Evolutionary conservation across 2,329 filamentous ascomycete species (phyloP).

Genomic region (Fusarium heterosporum): DNA sequence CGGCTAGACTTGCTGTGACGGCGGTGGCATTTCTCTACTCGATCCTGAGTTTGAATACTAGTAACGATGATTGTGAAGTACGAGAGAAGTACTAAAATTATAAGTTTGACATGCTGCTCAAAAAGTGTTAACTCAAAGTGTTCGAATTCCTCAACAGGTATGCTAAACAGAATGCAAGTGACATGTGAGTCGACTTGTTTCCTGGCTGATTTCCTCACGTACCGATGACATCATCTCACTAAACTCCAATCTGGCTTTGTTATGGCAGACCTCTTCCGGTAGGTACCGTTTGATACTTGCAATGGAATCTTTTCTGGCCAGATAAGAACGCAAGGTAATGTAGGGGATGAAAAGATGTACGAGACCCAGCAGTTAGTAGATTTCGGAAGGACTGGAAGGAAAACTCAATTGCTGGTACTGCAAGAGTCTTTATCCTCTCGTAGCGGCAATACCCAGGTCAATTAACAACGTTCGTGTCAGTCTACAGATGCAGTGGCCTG

Average conservation of each 20-base stretch:
- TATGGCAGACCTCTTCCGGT: not conserved
- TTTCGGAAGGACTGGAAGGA: too few relatives aligned
- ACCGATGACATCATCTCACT: accelerated
- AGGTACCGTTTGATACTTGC: too few relatives aligned
- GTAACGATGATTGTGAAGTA: not conserved
- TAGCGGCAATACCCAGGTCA: too few relatives aligned
- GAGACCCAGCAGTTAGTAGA: too few relatives aligned
- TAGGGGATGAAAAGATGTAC: too few relatives aligned
- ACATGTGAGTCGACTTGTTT: not conserved
- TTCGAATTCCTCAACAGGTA: too few relatives aligned
- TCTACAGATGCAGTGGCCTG: too few relatives aligned
- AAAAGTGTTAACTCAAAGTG: not conserved
- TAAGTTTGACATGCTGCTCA: not conserved
- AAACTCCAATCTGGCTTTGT: not conserved
- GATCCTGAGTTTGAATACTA: accelerated
- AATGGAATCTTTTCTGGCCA: too few relatives aligned
- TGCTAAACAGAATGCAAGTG: not conserved
- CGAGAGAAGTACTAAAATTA: not conserved
- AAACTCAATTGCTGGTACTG: too few relatives aligned
- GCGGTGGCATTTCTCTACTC: not conserved
- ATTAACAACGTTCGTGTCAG: too few relatives aligned
- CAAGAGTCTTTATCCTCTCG: too few relatives aligned
- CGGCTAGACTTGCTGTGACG: not conserved
- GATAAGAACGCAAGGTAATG: too few relatives aligned
- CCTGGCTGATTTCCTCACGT: not conserved